phyloP scores from a whole-genome alignment of 129 eudicot genomes.

The Lactuca sativa region DNA sequence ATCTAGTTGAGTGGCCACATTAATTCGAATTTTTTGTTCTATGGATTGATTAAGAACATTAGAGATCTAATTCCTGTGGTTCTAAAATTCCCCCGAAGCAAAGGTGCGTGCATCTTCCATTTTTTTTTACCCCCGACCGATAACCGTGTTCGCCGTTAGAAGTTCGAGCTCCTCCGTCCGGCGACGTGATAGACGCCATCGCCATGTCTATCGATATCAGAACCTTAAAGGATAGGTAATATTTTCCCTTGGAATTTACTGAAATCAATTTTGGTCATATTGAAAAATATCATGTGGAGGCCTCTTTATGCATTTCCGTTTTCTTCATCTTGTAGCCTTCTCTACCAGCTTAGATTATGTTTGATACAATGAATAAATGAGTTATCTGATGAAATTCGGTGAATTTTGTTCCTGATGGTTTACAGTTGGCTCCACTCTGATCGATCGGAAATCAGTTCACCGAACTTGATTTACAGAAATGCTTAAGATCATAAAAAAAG shows the following conservation, averaged over 20 bases:
- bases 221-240: conserved; percentile 53
- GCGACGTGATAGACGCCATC: conserved; percentile 6
- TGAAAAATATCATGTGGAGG: background rate
- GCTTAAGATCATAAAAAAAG: background rate
- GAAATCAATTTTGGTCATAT: background rate
- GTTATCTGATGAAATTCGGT: background rate
- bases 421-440: conserved; percentile 12
- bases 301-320: conserved; percentile 1
- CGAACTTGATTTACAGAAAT: background rate
- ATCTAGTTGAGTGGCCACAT: background rate
- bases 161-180: background rate
- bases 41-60: background rate
- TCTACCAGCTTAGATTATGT: background rate
- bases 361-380: background rate
- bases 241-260: background rate
- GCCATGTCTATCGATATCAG: conserved; percentile 60
- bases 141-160: background rate
- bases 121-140: background rate
- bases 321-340: conserved; percentile 5
- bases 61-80: background rate
- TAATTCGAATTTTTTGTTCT: background rate
- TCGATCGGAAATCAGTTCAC: conserved; percentile 1
- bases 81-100: background rate
- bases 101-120: conserved; percentile 7
- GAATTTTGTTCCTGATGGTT: background rate